Percentiles rank a stretch among this genome's conserved stretches.
Evolutionary conservation across 176 grass and related monocot genomes (phyloP).

Genomic region (Triticum dicoccoides): DNA sequence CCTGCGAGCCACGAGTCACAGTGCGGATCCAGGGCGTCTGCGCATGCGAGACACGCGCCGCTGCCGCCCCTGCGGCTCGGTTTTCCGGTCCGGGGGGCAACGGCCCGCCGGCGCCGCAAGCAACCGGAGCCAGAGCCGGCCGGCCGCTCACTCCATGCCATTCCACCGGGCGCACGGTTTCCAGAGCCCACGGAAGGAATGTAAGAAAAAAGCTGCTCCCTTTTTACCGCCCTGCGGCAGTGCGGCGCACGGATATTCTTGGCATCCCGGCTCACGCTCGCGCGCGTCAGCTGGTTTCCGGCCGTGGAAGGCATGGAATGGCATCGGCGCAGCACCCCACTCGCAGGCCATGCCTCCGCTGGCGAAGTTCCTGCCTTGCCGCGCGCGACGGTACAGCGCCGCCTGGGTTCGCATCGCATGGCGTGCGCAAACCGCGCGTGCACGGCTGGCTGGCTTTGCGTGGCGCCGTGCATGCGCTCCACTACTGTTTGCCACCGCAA

Average conservation of each 20-base stretch:
- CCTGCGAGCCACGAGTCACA: not conserved
- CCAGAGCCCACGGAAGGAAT: conserved; percentile 33
- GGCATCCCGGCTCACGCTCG: not conserved
- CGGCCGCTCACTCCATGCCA: not conserved
- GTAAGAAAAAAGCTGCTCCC: not conserved
- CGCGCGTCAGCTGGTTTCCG: not conserved
- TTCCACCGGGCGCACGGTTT: not conserved
- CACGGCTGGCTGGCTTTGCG: not conserved
- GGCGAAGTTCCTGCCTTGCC: not conserved
- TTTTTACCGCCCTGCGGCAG: not conserved
- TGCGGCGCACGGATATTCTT: not conserved
- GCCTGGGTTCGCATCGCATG: not conserved
- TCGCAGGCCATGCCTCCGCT: not conserved
- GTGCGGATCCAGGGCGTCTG: not conserved
- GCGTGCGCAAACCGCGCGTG: not conserved
- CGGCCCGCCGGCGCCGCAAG: not conserved
- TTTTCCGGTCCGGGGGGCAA: not conserved
- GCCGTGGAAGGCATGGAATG: not conserved
- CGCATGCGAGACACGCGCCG: not conserved
- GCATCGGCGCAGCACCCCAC: not conserved
- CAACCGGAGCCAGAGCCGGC: not conserved
- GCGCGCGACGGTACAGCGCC: not conserved
- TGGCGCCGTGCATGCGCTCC: not conserved
- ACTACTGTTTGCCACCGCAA: not conserved
- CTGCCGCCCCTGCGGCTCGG: not conserved